Percentiles rank a stretch among this genome's conserved stretches.
Evolutionary conservation across 306 rosid genomes (phyloP).

Genomic region (Quercus aquifolioides): DNA sequence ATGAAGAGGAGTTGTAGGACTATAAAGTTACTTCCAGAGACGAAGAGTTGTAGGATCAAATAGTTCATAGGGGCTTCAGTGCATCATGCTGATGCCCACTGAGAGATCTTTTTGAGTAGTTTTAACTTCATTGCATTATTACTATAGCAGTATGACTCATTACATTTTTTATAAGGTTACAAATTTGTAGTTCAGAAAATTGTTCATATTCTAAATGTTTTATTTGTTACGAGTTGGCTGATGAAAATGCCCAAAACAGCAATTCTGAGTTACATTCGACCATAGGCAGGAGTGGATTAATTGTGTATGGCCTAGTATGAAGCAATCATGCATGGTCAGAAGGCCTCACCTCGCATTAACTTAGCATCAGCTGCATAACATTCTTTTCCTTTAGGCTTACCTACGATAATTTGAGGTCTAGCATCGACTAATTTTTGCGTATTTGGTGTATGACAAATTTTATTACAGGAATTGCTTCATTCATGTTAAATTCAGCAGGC

Average conservation of each 20-base stretch:
- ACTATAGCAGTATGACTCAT: neutral
- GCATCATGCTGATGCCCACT: constrained; percentile 13
- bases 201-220: neutral
- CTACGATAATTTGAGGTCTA: too few species aligned
- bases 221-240: neutral
- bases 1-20: constrained; percentile 10
- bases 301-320: too few species aligned
- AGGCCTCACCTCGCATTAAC: too few species aligned
- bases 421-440: too few species aligned
- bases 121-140: neutral
- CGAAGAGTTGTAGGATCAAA: constrained; percentile 11
- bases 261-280: neutral
- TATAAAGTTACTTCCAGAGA: constrained; percentile 9
- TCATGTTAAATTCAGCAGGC: too few species aligned
- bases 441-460: too few species aligned
- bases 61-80: neutral
- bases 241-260: neutral
- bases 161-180: neutral
- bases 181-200: neutral
- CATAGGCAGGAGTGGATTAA: too few species aligned
- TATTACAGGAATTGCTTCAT: too few species aligned
- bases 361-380: too few species aligned
- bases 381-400: too few species aligned
- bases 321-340: too few species aligned
- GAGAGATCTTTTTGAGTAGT: neutral